Percentiles rank a stretch among this genome's conserved stretches.
Conservation (phyloP, 2,329 filamentous ascomycete species). For the Fusarium sp. region DNA sequence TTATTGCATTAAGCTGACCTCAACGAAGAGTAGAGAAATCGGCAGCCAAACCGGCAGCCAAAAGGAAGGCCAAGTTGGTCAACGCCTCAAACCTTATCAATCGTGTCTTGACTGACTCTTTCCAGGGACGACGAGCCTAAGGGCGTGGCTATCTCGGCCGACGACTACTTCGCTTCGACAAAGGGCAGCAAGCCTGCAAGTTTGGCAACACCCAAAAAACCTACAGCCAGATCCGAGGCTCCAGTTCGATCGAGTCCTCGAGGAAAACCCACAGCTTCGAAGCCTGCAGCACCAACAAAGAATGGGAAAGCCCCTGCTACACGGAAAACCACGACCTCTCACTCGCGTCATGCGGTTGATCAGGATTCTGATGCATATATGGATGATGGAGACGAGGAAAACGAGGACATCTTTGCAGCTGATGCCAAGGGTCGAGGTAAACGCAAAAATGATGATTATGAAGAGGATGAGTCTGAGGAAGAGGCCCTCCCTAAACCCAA, state of each 20-base stretch:
- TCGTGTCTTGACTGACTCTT: slow-evolving; percentile 15
- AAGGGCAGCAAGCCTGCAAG: slow-evolving; percentile 60
- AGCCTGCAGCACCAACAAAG: slow-evolving; percentile 48
- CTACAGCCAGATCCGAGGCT: slow-evolving; percentile 58
- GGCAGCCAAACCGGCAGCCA: slow-evolving; percentile 61
- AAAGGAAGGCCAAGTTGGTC: slow-evolving; percentile 70
- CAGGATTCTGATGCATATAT: slow-evolving; percentile 72
- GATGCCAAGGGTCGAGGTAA: slow-evolving; percentile 77
- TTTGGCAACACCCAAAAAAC: slow-evolving; percentile 59
- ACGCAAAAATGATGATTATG: slow-evolving; percentile 81
- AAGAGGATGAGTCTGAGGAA: slow-evolving; percentile 81
- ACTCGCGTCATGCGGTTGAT: slow-evolving; percentile 59
- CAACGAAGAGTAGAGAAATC: slow-evolving; percentile 66
- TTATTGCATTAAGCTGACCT: slow-evolving; percentile 30
- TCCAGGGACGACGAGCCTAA: slow-evolving; percentile 60
- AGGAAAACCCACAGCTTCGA: slow-evolving; percentile 58
- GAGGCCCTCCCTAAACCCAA: slow-evolving; percentile 75
- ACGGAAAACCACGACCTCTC: slow-evolving; percentile 60
- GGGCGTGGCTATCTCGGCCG: slow-evolving; percentile 68
- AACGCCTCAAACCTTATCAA: neutral
- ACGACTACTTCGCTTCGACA: slow-evolving; percentile 70
- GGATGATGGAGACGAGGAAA: slow-evolving; percentile 79
- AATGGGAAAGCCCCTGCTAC: slow-evolving; percentile 55
- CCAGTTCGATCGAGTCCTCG: slow-evolving; percentile 70
- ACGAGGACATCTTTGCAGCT: slow-evolving; percentile 87